phyloP scores from a whole-genome alignment of 495 filamentous ascomycete genomes.

The Glarea lozoyensis region DNA sequence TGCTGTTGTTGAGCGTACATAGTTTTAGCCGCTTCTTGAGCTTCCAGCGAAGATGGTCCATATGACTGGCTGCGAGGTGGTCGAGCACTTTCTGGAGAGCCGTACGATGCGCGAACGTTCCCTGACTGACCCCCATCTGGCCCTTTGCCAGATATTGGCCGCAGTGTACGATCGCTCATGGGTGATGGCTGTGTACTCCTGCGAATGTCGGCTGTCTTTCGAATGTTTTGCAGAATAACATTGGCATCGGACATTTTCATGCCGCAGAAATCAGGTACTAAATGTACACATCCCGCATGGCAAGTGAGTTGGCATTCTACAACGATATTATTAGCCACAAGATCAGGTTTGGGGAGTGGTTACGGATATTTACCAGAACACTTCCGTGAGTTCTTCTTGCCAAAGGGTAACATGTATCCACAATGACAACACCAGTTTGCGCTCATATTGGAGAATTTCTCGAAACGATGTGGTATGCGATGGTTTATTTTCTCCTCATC shows the following conservation, averaged over 20 bases:
- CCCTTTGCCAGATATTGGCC: conserved; percentile 36
- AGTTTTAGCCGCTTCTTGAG: conserved; percentile 36
- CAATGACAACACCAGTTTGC: conserved; percentile 99
- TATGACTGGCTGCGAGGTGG: conserved; percentile 31
- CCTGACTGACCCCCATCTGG: conserved; percentile 16
- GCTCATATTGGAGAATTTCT: conserved; percentile 87
- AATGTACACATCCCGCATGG: conserved; percentile 83
- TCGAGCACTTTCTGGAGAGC: conserved; percentile 28
- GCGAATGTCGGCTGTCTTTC: conserved; percentile 49
- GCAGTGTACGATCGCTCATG: conserved; percentile 57
- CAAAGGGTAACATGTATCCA: conserved; percentile 94
- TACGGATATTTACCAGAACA: conserved; percentile 72
- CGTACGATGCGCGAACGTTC: conserved; percentile 40
- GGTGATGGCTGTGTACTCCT: conserved; percentile 36
- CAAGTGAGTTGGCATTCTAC: conserved; percentile 86
- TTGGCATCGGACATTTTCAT: conserved; percentile 99
- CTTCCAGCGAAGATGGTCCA: conserved; percentile 21
- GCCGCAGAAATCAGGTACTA: conserved; percentile 98
- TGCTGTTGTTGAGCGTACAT: conserved; percentile 31
- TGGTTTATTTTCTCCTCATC: conserved; percentile 99
- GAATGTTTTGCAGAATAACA: conserved; percentile 70
- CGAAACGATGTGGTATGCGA: conserved; percentile 94
- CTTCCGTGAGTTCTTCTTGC: conserved; percentile 85
- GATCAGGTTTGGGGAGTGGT: not conserved
- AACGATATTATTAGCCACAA: conserved; percentile 8